A percentile compares a stretch with the other conserved stretches of the same genome.
Conservation (phyloP, 495 filamentous ascomycete genomes). For the Daldinia vernicosa region DNA sequence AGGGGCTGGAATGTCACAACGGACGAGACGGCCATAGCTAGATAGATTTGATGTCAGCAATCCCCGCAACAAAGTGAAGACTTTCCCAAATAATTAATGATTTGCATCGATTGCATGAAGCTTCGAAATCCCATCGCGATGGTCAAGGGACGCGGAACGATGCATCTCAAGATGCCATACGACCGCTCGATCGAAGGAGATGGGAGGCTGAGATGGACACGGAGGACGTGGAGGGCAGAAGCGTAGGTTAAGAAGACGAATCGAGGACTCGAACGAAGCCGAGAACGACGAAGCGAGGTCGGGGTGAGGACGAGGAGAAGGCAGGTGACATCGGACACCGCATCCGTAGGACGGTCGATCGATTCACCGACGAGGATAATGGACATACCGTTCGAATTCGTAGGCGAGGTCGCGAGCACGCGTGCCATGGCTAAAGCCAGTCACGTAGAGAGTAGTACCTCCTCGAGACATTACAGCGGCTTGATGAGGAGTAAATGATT, state of each 20-base stretch:
- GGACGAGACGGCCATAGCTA: slow-evolving; percentile 98
- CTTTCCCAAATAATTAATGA: slow-evolving; percentile 37
- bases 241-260: slow-evolving; percentile 52
- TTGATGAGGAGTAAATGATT: slow-evolving; percentile 30
- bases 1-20: slow-evolving; percentile 97
- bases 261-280: slow-evolving; percentile 50
- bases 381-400: slow-evolving; percentile 87
- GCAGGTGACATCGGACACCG: slow-evolving; percentile 49
- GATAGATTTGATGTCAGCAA: slow-evolving; percentile 53
- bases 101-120: slow-evolving; percentile 43
- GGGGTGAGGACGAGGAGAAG: slow-evolving; percentile 44
- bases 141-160: slow-evolving; percentile 49
- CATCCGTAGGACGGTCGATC: slow-evolving; percentile 48
- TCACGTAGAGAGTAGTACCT: slow-evolving; percentile 94
- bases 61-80: slow-evolving; percentile 43
- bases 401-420: slow-evolving; percentile 99
- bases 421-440: slow-evolving; percentile 97
- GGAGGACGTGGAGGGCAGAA: slow-evolving; percentile 52
- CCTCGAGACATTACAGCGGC: slow-evolving; percentile 81
- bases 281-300: slow-evolving; percentile 49
- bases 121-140: slow-evolving; percentile 46
- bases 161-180: slow-evolving; percentile 50
- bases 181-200: slow-evolving; percentile 66
- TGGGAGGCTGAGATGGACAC: slow-evolving; percentile 52
- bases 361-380: slow-evolving; percentile 51